phyloP scores from a whole-genome alignment of 176 grass and related monocot genomes.

The Chrysopogon serrulatus region DNA sequence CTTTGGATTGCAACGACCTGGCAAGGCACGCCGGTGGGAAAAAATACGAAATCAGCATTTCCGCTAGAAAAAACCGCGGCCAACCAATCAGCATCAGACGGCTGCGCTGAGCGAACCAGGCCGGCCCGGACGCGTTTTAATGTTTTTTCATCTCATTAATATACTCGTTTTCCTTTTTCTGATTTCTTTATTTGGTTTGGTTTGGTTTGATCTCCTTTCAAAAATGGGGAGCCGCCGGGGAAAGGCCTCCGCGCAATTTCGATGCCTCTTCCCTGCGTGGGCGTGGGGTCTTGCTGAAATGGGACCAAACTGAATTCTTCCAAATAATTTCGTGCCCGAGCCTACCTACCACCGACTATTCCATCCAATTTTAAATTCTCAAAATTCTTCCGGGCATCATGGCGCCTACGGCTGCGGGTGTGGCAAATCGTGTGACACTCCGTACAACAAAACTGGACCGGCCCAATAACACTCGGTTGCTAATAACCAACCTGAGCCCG shows the following conservation, averaged over 20 bases:
- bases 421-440: not conserved
- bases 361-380: not conserved
- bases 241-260: not conserved
- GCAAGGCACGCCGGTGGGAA: conserved; percentile 6
- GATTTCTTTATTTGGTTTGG: conserved; percentile 25
- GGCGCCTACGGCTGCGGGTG: not conserved
- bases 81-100: conserved; percentile 47
- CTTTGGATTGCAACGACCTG: conserved; percentile 86
- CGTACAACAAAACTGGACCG: not conserved
- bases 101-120: not conserved
- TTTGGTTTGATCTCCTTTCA: not conserved
- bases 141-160: not conserved
- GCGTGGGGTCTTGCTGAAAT: not conserved
- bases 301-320: not conserved
- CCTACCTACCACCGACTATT: not conserved
- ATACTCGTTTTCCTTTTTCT: not conserved
- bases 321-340: not conserved
- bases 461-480: not conserved
- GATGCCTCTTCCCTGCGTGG: not conserved
- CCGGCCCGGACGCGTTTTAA: conserved; percentile 14
- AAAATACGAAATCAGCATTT: conserved; percentile 6
- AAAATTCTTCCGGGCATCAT: not conserved
- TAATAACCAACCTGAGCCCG: not conserved
- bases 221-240: not conserved
- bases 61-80: not conserved